A percentile compares a stretch with the other conserved stretches of the same genome.
Evolutionary conservation across 2,329 filamentous ascomycete genomes (phyloP).

Genomic region (Aspergillus sp.): DNA sequence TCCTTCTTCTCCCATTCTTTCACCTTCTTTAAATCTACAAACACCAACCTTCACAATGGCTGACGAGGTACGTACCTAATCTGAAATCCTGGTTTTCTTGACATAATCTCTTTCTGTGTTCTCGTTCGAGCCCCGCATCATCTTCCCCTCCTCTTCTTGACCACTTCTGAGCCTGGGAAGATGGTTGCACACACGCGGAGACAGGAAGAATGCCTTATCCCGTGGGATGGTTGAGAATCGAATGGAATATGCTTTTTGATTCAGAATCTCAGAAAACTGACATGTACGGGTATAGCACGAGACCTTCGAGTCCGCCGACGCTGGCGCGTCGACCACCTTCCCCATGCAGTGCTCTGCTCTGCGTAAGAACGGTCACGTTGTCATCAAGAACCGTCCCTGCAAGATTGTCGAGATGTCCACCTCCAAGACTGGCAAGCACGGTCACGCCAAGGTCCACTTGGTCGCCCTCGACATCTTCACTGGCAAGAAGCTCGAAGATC

Average conservation of each 20-base stretch:
- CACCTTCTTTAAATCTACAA: constrained; percentile 10
- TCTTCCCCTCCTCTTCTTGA: constrained; percentile 15
- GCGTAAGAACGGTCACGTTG: constrained; percentile 98
- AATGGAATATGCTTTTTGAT: no score
- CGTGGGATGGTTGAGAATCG: background rate
- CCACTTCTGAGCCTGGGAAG: background rate
- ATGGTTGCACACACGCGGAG: constrained; percentile 4
- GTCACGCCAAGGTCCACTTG: constrained; percentile 99
- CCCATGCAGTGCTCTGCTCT: constrained; percentile 99
- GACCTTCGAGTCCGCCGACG: constrained; percentile 88
- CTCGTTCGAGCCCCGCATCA: constrained; percentile 25
- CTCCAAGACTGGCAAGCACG: constrained; percentile 99
- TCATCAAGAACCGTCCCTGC: constrained; percentile 98
- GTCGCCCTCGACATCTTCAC: constrained; percentile 99
- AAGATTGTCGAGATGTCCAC: constrained; percentile 99
- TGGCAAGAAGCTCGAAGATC: constrained; percentile 98
- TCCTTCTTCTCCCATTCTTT: constrained; percentile 11
- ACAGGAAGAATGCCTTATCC: background rate
- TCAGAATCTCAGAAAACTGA: background rate
- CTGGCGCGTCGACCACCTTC: constrained; percentile 88
- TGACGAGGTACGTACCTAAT: constrained; percentile 54
- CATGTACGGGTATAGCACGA: background rate
- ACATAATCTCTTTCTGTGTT: constrained; percentile 13
- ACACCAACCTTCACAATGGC: constrained; percentile 50
- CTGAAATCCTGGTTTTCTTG: constrained; percentile 9